Evolutionary conservation across 441 rosid species (phyloP).

Genomic region (Euphorbia celastroides): DNA sequence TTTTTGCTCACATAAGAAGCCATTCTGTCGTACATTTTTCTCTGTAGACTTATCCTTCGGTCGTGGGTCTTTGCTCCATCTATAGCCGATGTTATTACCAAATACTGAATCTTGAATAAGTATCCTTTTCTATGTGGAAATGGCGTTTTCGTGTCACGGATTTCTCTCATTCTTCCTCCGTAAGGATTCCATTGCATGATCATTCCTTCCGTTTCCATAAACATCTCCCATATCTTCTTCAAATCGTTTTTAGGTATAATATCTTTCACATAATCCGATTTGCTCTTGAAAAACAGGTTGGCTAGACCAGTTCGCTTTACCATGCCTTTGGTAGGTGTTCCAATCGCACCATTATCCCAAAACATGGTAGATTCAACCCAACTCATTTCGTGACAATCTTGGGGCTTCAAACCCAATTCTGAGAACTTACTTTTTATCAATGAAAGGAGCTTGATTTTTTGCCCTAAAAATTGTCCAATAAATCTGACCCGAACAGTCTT

Average conservation of each 20-base stretch:
- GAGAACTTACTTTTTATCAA: too few relatives aligned
- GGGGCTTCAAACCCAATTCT: too few relatives aligned
- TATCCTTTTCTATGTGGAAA: not conserved
- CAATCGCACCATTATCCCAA: not conserved
- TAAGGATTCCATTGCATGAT: not conserved
- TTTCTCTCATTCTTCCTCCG: not conserved
- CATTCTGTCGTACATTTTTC: not conserved
- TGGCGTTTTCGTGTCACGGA: not conserved
- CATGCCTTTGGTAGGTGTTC: not conserved
- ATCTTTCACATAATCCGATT: not conserved
- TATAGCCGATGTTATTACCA: not conserved
- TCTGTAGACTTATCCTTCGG: not conserved
- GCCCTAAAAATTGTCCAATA: too few relatives aligned
- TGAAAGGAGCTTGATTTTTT: too few relatives aligned
- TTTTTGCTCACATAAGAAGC: not conserved
- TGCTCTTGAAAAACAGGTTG: not conserved
- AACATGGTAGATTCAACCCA: too few relatives aligned
- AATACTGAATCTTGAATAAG: not conserved
- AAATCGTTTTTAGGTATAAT: not conserved
- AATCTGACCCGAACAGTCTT: too few relatives aligned
- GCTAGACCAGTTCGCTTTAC: not conserved
- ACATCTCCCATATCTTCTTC: not conserved
- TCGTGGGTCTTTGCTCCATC: not conserved
- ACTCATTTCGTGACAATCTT: too few relatives aligned
- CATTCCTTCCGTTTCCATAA: not conserved